Evolutionary conservation across 257 asterid species (phyloP).

Genomic region (Jasminum sambac): DNA sequence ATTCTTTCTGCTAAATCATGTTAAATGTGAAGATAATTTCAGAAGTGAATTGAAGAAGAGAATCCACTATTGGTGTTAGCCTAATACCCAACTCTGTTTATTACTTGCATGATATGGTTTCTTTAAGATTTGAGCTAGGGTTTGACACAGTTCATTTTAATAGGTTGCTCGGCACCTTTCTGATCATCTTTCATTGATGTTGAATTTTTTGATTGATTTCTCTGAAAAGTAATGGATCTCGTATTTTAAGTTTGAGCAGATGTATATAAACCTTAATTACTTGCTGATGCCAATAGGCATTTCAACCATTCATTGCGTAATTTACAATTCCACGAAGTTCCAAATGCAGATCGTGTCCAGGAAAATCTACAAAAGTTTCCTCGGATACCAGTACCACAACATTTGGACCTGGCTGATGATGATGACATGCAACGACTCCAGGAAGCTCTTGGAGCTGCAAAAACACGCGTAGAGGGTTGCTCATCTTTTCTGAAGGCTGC

Average conservation of each 20-base stretch:
- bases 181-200: constrained; percentile 1
- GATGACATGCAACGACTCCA: constrained; percentile 81
- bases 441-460: constrained; percentile 93
- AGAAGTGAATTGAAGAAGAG: neutral
- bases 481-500: constrained; percentile 85
- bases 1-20: neutral
- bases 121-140: constrained; percentile 1
- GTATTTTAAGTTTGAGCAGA: constrained; percentile 1
- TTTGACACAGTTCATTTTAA: constrained; percentile 7
- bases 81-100: constrained; percentile 1
- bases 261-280: neutral
- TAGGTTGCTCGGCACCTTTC: constrained; percentile 1
- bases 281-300: neutral
- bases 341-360: constrained; percentile 66
- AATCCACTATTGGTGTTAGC: neutral
- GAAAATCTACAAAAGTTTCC: constrained; percentile 82
- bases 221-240: neutral
- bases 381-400: constrained; percentile 76
- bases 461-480: constrained; percentile 85
- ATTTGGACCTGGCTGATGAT: constrained; percentile 75
- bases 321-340: constrained; percentile 30
- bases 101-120: constrained; percentile 12
- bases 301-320: neutral
- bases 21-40: neutral
- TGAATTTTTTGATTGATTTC: constrained; percentile 12